Base-by-base conservation (phyloP, 495 filamentous ascomycete species). In the Filosporella fistucella region DNA sequence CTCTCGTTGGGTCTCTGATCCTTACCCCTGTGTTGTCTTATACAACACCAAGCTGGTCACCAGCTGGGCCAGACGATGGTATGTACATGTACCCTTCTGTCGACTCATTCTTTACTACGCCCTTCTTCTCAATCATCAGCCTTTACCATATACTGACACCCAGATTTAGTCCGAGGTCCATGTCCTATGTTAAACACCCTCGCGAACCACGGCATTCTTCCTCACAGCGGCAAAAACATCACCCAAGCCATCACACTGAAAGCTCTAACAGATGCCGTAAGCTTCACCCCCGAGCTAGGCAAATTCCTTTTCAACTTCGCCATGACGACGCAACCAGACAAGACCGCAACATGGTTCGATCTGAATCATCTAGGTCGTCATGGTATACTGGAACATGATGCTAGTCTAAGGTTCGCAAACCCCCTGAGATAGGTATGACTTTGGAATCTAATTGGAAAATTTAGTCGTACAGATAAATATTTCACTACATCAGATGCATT, bases 111-210 rank as follows among this genome's bases (percentile, higher is more conserved):
- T 40, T 40, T 6, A 40, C 11, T 40, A 20, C n/a, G 7, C 21
- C 23, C 23, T 40, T 20, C 37, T 20, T 20, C 5, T 21, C 12
- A 9, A 18, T 42, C 21, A 25, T 4, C 28, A 13, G 20, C 22
- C 12, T 14, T 13, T 10, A 2, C 13, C 20, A 25, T 14, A 42
- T 23, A 24, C 2, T 25, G 10, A 2, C 13, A 7, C 16, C 24
- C 30, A 11, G 20, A n/a, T n/a, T n/a, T 32, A 43, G 52, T 56
- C 4, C 29, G 65, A 40, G 45, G 52, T 47, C 46, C 68, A 37
- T 77, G 75, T 47, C 73, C 73, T 1, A 71, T 69, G 39, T 56
- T 77, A n/a, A 78, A 78, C 52, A 68, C 70, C 10, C 42, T 77
- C 23, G 75, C 75, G 33, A 76, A 78, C 37, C 73, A 75, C 55